These are phyloP conservation scores for Alopecurus myosuroides DNA, from an alignment of 176 grass and related monocot genomes.

Conservation along the genomic window DNA sequence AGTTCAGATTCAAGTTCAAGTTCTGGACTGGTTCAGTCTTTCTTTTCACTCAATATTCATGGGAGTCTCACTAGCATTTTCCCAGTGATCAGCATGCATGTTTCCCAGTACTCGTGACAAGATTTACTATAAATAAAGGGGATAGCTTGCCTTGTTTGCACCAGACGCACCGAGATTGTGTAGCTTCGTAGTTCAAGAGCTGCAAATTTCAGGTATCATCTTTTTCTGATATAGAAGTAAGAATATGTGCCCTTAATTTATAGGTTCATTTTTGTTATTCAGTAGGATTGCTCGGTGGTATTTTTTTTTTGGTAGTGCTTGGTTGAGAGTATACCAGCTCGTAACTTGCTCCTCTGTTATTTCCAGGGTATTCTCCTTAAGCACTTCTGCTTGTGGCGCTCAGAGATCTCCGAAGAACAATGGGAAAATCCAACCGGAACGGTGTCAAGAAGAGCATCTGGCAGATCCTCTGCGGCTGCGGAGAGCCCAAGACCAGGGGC, in stretches of 20 bases:
- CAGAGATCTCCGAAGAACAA: background rate
- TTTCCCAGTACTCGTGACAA: background rate
- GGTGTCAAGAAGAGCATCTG: conserved; percentile 51
- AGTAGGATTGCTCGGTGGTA: background rate
- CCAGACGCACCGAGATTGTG: background rate
- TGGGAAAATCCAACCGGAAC: conserved; percentile 25
- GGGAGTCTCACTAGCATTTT: background rate
- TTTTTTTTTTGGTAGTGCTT: background rate
- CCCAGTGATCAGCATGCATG: background rate
- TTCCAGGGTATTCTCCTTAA: background rate
- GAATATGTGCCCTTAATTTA: background rate
- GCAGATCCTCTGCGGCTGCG: conserved; percentile 27
- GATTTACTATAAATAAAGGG: conserved; percentile 1
- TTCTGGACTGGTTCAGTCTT: background rate
- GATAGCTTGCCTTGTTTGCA: background rate
- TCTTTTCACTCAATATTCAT: conserved; percentile 16
- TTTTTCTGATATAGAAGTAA: background rate
- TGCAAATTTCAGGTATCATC: background rate
- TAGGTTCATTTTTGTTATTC: background rate
- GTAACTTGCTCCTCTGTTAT: background rate
- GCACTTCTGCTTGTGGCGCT: background rate
- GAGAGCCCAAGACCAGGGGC: background rate
- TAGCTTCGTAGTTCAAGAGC: background rate
- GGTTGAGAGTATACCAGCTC: background rate
- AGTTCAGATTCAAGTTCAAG: conserved; percentile 12